These are phyloP conservation scores for Sanghuangporus baumii DNA, from an alignment of 1,284 basidiomycete genomes.

Conservation along the genomic window DNA sequence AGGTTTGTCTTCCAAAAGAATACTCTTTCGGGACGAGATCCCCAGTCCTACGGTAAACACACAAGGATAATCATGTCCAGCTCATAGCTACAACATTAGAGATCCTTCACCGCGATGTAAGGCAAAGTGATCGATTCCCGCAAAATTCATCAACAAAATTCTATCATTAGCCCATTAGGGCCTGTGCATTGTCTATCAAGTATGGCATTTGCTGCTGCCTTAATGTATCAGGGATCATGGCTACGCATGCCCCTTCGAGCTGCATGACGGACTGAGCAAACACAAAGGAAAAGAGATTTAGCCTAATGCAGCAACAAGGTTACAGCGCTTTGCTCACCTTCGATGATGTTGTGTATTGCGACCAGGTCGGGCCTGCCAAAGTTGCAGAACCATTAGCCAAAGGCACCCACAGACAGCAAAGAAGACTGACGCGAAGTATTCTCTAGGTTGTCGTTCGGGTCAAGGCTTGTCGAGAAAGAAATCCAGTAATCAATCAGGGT, in stretches of 20 bases:
- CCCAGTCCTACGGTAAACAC: too few relatives aligned
- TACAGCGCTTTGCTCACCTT: conserved; percentile 24
- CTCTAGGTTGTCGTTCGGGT: conserved; percentile 45
- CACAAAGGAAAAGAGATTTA: background rate
- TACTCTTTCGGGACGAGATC: too few relatives aligned
- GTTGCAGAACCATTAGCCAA: background rate
- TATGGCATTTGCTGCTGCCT: conserved; percentile 32
- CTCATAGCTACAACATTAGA: too few relatives aligned
- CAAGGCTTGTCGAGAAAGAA: conserved; percentile 41
- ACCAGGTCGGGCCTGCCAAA: conserved; percentile 32
- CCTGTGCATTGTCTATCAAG: conserved; percentile 27
- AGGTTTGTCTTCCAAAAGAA: too few relatives aligned
- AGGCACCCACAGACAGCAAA: background rate
- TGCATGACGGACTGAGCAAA: conserved; percentile 30
- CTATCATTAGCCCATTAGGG: background rate
- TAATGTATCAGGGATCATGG: conserved; percentile 33
- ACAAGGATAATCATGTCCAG: too few relatives aligned
- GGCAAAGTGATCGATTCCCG: too few relatives aligned
- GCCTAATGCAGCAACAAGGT: background rate
- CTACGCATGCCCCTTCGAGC: conserved; percentile 32
- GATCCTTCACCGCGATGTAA: too few relatives aligned
- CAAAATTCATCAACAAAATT: too few relatives aligned
- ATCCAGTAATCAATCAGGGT: conserved; percentile 48
- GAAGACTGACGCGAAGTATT: conserved; percentile 11
- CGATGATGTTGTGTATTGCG: conserved; percentile 23